Evolutionary conservation across 331 rosid genomes (phyloP).

Genomic region (Erythrophleum ivorense): DNA sequence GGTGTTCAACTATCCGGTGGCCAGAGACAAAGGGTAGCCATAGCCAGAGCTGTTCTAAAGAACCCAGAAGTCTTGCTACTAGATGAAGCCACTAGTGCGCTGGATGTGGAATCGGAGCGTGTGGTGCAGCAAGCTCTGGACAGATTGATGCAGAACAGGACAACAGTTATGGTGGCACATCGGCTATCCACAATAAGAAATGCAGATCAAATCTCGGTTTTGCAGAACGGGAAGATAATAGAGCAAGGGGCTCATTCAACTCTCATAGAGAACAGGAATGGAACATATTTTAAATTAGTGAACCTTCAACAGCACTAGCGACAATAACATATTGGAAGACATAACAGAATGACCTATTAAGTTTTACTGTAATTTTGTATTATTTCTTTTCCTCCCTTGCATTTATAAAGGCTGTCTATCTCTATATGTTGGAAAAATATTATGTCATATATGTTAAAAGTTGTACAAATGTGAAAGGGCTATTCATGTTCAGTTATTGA

Average conservation of each 20-base stretch:
- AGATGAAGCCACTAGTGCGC: conserved; percentile 94
- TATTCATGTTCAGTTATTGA: conserved; percentile 35
- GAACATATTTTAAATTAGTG: conserved; percentile 83
- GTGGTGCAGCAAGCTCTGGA: conserved; percentile 90
- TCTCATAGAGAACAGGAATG: conserved; percentile 71
- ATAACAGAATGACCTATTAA: conserved; percentile 31
- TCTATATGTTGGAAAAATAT: conserved; percentile 36
- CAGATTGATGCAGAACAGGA: conserved; percentile 82
- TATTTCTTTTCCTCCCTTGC: conserved; percentile 25
- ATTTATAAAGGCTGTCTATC: conserved; percentile 40
- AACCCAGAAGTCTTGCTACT: conserved; percentile 84
- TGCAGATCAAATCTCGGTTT: conserved; percentile 90
- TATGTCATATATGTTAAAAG: conserved; percentile 32
- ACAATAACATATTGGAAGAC: conserved; percentile 40
- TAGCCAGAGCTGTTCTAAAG: conserved; percentile 86
- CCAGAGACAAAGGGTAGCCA: conserved; percentile 90
- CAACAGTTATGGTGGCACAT: conserved; percentile 93
- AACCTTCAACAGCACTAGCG: conserved; percentile 83
- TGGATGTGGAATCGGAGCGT: conserved; percentile 87
- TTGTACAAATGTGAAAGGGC: conserved; percentile 39
- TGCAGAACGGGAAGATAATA: conserved; percentile 87
- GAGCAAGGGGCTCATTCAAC: conserved; percentile 89
- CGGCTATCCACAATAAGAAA: conserved; percentile 88
- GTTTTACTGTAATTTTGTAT: conserved; percentile 43
- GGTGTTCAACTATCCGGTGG: conserved; percentile 97